Evolutionary conservation across 2,329 filamentous ascomycete genomes (phyloP), one percentile per base, ranked within the genome.

Genomic region (Dactylellina parvicollis): DNA sequence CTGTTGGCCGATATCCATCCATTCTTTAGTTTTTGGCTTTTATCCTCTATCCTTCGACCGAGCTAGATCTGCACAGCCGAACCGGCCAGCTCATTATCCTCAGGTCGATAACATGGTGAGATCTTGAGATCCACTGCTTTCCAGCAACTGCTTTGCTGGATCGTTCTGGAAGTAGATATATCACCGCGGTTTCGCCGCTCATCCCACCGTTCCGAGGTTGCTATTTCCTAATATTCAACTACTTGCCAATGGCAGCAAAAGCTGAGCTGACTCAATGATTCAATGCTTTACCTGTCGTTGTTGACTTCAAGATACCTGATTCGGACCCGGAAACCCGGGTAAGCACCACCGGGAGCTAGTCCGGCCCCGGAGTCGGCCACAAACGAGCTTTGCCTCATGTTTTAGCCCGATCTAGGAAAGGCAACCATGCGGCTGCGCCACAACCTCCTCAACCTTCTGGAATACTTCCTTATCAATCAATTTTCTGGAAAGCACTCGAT

Each of bases 391-490:
- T 59, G 67, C 67, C 59, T 72, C 67, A 72, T 28, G 12, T 14
- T 50, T 65, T 62, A 59, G 55, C 67, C 67, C 44, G 36, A 60
- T 72, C 14, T 14, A 65, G 67, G 40, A 72, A 64, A 64, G 36
- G 18, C 26, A 69, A 28, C 34, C 59, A 9, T 46, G 38, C 47
- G 4, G 22, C 67, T 65, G 59, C 67, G 67, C 67, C 67, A 72
- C 67, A 72, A 20, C 24, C 36, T 49, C 42, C 20, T 57, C 56
- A 30, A 55, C 56, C 40, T 72, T 72, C 67, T 72, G 50, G 67
- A 72, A 72, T 54, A 65, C 59, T 72, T 65, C 67, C 67, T 55
- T 65, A 72, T 72, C 59, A 64, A 72, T 65, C 61, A 59, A 61
- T 34, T 40, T 72, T 65, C 49, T 62, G 44, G 59, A 62, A 72